phyloP scores from a whole-genome alignment of 2,329 filamentous ascomycete genomes.

The Xylariaceae sp. region DNA sequence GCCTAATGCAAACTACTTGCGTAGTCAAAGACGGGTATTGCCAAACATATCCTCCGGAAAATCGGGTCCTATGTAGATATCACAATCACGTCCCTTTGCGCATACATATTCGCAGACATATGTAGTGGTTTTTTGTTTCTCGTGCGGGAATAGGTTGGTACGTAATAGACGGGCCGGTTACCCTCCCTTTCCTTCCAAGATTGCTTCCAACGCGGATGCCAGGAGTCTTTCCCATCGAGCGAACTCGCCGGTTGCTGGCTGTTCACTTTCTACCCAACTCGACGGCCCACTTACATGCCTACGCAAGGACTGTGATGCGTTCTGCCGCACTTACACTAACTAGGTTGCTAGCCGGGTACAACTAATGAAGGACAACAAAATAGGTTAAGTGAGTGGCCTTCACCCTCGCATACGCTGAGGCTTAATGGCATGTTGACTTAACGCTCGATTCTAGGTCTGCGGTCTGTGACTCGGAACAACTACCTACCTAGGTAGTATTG shows the following conservation, averaged over 20 bases:
- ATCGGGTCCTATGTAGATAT: background rate
- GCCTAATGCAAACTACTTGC: background rate
- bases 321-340: conserved; percentile 17
- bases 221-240: background rate
- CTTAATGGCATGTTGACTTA: conserved; percentile 6
- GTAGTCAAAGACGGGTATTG: background rate
- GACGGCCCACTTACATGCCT: conserved; percentile 12
- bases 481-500: too few species aligned
- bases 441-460: background rate
- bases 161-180: conserved; percentile 10
- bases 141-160: conserved; percentile 1
- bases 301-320: conserved; percentile 4
- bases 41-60: background rate
- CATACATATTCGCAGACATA: background rate
- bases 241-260: conserved; percentile 1
- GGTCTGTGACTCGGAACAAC: conserved; percentile 1
- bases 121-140: background rate
- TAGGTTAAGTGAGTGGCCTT: background rate
- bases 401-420: conserved; percentile 6
- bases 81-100: background rate
- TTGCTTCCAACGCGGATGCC: conserved; percentile 4
- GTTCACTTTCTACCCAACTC: background rate
- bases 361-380: conserved; percentile 1
- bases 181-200: background rate
- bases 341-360: conserved; percentile 15